Evolutionary conservation across 768 basidiomycete genomes (phyloP).

Genomic region (Lactarius evosmus): DNA sequence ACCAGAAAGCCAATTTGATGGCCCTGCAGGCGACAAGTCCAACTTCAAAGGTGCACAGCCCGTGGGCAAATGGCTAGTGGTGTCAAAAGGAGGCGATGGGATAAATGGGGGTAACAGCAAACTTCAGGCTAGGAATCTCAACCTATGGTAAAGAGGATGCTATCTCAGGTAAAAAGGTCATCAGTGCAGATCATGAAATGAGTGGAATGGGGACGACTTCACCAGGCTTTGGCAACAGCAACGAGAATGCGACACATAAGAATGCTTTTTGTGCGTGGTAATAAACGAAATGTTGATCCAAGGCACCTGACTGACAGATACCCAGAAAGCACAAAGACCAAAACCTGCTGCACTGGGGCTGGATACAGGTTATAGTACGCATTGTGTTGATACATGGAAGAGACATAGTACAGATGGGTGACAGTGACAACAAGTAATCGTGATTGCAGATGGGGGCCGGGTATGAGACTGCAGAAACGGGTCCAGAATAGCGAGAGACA

Average conservation of each 20-base stretch:
- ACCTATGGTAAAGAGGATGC: too few relatives aligned
- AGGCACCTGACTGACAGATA: background rate
- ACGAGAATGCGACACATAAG: background rate
- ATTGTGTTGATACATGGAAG: background rate
- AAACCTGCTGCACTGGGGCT: too few relatives aligned
- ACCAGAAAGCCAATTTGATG: too few relatives aligned
- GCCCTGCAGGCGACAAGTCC: too few relatives aligned
- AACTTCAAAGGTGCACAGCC: too few relatives aligned
- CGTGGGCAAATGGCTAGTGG: too few relatives aligned
- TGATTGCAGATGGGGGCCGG: background rate
- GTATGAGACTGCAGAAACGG: conserved; percentile 9
- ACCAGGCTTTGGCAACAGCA: conserved; percentile 54
- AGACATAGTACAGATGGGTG: background rate
- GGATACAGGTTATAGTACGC: background rate
- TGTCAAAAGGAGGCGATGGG: too few relatives aligned
- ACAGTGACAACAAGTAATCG: background rate
- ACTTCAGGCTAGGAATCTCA: too few relatives aligned
- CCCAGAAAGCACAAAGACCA: background rate
- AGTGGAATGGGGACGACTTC: conserved; percentile 67
- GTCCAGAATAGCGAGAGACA: conserved; percentile 11
- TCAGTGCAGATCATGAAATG: too few relatives aligned
- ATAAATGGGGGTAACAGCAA: too few relatives aligned
- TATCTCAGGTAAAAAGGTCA: too few relatives aligned
- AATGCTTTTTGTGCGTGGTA: background rate
- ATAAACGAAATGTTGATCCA: too few relatives aligned